These are phyloP conservation scores for Leucocoprinus sp. DNA, from an alignment of 768 basidiomycete species.

Conservation along the genomic window DNA sequence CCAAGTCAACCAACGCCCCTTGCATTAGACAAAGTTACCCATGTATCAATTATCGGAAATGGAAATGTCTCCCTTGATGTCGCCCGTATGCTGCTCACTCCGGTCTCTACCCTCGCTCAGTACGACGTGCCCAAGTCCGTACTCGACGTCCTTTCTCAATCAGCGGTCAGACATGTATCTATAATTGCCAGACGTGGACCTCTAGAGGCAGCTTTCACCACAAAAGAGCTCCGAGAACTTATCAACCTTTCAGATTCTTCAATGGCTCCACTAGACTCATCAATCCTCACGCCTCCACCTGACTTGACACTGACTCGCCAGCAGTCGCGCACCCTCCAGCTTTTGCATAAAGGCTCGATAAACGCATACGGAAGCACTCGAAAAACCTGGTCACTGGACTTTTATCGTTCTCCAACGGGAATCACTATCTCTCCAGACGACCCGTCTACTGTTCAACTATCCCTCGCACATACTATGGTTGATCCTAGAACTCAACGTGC, in stretches of 20 bases:
- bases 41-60: slow-evolving; percentile 84
- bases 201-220: slow-evolving; percentile 82
- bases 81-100: slow-evolving; percentile 80
- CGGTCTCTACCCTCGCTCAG: slow-evolving; percentile 46
- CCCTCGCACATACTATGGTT: slow-evolving; percentile 52
- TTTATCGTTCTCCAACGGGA: slow-evolving; percentile 64
- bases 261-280: slow-evolving; percentile 53
- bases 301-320: slow-evolving; percentile 42
- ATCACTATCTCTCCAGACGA: slow-evolving; percentile 24
- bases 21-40: slow-evolving; percentile 51
- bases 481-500: slow-evolving; percentile 40
- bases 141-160: slow-evolving; percentile 54
- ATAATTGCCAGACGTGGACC: slow-evolving; percentile 85
- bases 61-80: slow-evolving; percentile 94
- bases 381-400: slow-evolving; percentile 77
- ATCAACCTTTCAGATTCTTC: slow-evolving; percentile 53
- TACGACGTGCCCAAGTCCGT: slow-evolving; percentile 79
- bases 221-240: slow-evolving; percentile 90
- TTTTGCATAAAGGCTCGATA: slow-evolving; percentile 59
- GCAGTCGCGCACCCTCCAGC: slow-evolving; percentile 57
- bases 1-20: slow-evolving; percentile 59
- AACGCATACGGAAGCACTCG: slow-evolving; percentile 36
- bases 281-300: slow-evolving; percentile 28
- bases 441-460: slow-evolving; percentile 31
- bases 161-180: slow-evolving; percentile 65